Conservation (phyloP, 805 yeast species). For the Vanderwaltozyma tropicalis region DNA sequence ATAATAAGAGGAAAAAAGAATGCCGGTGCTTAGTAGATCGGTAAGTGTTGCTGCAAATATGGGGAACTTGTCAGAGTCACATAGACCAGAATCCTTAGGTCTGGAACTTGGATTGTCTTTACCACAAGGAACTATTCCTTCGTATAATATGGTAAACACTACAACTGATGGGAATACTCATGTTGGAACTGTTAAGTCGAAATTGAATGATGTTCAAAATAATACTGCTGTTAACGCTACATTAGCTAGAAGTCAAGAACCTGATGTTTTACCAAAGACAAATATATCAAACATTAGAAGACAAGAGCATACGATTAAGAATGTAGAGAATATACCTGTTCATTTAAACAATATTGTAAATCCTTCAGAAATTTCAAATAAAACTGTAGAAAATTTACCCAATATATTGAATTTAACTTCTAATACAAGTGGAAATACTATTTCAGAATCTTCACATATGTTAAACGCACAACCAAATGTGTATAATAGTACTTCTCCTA, state of each 20-base stretch:
- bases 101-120: no score
- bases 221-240: background rate
- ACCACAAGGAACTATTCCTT: no score
- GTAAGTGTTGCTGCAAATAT: no score
- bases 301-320: no score
- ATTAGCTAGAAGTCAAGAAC: background rate
- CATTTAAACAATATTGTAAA: background rate
- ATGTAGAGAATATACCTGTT: background rate
- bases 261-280: background rate
- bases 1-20: no score
- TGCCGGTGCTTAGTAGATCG: no score
- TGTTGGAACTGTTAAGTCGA: no score
- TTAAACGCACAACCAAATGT: background rate
- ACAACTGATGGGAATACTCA: no score
- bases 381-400: background rate
- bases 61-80: no score
- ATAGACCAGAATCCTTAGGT: no score
- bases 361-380: background rate
- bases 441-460: no score
- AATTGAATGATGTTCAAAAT: background rate
- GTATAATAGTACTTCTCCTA: background rate
- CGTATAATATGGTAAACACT: no score
- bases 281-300: background rate
- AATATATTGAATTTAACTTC: background rate
- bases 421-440: background rate